Evolutionary conservation across 768 basidiomycete genomes (phyloP).

Genomic region (Dioszegia aurantiaca): DNA sequence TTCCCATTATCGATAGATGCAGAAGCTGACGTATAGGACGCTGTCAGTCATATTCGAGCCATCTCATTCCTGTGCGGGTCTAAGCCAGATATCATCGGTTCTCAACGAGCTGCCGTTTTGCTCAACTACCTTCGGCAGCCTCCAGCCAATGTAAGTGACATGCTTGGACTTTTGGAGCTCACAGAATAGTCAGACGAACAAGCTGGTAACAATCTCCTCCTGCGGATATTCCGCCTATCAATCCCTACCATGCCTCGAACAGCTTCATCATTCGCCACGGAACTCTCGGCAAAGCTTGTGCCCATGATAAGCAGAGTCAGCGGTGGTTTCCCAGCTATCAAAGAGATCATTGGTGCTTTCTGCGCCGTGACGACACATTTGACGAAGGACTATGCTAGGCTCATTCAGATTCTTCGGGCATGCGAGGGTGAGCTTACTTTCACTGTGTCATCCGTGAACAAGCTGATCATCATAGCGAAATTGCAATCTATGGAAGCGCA

Average conservation of each 20-base stretch:
- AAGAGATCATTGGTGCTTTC: conserved; percentile 89
- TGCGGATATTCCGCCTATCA: conserved; percentile 80
- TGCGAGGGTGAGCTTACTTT: conserved; percentile 65
- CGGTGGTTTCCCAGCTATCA: conserved; percentile 64
- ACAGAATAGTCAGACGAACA: conserved; percentile 71
- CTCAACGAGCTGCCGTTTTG: conserved; percentile 75
- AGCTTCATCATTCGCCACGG: conserved; percentile 78
- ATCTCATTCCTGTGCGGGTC: conserved; percentile 31
- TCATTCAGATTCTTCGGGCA: conserved; percentile 77
- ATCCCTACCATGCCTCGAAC: conserved; percentile 89
- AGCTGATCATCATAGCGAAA: conserved; percentile 19
- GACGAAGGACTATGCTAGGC: conserved; percentile 76
- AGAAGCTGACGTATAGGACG: conserved; percentile 18
- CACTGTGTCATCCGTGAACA: not conserved
- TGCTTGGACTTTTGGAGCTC: not conserved
- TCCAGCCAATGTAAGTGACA: conserved; percentile 28
- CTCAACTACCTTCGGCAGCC: conserved; percentile 68
- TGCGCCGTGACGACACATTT: conserved; percentile 78
- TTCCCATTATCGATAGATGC: conserved; percentile 39
- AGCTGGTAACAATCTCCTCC: conserved; percentile 74
- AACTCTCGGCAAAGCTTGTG: conserved; percentile 74
- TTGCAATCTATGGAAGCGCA: conserved; percentile 64
- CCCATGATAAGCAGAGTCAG: conserved; percentile 90
- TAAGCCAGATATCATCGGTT: conserved; percentile 72
- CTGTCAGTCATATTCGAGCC: conserved; percentile 37